A percentile compares a stretch with the other conserved stretches of the same genome.
phyloP scores from a whole-genome alignment of 2,329 filamentous ascomycete genomes.

The Trichoderma sp. region DNA sequence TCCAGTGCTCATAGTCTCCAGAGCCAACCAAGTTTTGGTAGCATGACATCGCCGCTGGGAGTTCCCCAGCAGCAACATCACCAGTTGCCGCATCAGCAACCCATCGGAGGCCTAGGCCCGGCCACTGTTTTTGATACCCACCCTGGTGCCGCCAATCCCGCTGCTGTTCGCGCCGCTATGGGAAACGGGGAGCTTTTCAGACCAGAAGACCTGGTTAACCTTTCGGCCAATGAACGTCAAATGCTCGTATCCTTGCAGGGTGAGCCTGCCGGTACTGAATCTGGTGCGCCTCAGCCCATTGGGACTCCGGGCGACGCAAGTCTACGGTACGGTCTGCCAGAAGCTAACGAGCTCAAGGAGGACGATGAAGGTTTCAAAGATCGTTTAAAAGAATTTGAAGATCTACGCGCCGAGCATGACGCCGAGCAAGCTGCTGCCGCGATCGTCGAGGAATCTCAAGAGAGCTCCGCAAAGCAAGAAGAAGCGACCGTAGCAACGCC shows the following conservation, averaged over 20 bases:
- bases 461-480: background rate
- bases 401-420: slow-evolving; percentile 71
- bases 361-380: slow-evolving; percentile 63
- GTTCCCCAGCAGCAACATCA: slow-evolving; percentile 42
- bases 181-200: slow-evolving; percentile 54
- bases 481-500: background rate
- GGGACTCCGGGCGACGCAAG: slow-evolving; percentile 36
- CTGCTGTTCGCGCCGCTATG: slow-evolving; percentile 26
- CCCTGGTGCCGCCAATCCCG: slow-evolving; percentile 29
- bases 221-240: slow-evolving; percentile 55
- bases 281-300: slow-evolving; percentile 39
- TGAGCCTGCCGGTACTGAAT: slow-evolving; percentile 21
- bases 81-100: slow-evolving; percentile 43
- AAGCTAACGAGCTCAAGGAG: slow-evolving; percentile 48
- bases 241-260: slow-evolving; percentile 44
- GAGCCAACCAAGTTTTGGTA: slow-evolving; percentile 94
- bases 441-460: slow-evolving; percentile 21
- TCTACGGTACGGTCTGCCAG: slow-evolving; percentile 49
- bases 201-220: slow-evolving; percentile 71
- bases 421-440: slow-evolving; percentile 43
- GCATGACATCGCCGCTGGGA: slow-evolving; percentile 81
- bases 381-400: slow-evolving; percentile 80
- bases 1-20: slow-evolving; percentile 94
- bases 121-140: slow-evolving; percentile 70
- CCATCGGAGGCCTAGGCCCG: slow-evolving; percentile 58